phyloP scores from a whole-genome alignment of 1,284 basidiomycete genomes.

The Cutaneotrichosporon sp. region DNA sequence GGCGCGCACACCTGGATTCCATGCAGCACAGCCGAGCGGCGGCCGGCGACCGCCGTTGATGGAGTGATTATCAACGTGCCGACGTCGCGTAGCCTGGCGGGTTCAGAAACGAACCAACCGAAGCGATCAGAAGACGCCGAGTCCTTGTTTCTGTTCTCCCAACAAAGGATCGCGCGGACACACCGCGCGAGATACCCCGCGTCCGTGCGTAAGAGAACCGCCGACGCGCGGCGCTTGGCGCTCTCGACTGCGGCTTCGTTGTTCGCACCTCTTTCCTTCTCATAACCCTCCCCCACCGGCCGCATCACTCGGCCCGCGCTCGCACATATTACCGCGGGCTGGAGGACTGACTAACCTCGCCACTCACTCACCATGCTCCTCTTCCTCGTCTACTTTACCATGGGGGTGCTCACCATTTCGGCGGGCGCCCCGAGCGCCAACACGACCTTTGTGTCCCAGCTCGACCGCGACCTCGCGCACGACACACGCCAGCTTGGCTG shows the following conservation, averaged over 20 bases:
- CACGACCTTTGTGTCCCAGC: constrained; percentile 7
- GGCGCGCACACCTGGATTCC: too few relatives aligned
- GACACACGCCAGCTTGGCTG: constrained; percentile 16
- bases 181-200: too few relatives aligned
- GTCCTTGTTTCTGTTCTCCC: not conserved
- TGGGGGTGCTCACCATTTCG: not conserved
- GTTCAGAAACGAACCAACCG: not conserved
- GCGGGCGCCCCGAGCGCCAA: constrained; percentile 17
- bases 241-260: not conserved
- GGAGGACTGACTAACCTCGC: not conserved
- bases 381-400: constrained; percentile 36
- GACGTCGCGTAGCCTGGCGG: not conserved
- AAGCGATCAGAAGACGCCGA: not conserved
- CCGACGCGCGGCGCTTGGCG: not conserved
- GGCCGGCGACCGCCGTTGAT: too few relatives aligned
- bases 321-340: not conserved
- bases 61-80: too few relatives aligned
- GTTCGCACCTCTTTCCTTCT: not conserved
- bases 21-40: too few relatives aligned
- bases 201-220: not conserved
- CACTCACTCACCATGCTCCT: not conserved
- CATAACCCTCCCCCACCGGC: not conserved
- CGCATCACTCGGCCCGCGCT: not conserved
- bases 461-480: not conserved
- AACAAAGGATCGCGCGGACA: not conserved